Evolutionary conservation across 78 protist species (phyloP).

Genomic region (Dictyostelium citrinum): DNA sequence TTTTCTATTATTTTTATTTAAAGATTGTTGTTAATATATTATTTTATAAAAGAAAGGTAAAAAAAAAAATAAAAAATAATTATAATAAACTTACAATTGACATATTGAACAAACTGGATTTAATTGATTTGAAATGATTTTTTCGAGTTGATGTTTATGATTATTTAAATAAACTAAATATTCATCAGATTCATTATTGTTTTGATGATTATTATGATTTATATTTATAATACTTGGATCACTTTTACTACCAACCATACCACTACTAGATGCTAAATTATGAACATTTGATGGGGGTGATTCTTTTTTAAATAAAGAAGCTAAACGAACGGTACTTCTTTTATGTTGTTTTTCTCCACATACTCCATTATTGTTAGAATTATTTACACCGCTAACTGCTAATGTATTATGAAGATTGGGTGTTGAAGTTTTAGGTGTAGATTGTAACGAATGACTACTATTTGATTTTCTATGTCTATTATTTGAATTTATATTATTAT

Average conservation of each 20-base stretch:
- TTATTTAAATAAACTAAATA: neutral
- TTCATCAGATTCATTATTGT: neutral
- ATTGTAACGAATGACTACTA: neutral
- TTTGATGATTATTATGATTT: neutral
- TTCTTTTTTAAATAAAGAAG: neutral
- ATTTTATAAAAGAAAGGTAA: neutral
- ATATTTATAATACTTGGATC: neutral
- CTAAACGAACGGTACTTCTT: conserved; percentile 8
- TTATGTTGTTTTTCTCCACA: neutral
- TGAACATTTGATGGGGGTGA: neutral
- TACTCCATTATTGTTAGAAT: no score
- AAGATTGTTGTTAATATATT: neutral
- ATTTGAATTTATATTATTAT: neutral
- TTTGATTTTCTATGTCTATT: neutral
- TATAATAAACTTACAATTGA: neutral
- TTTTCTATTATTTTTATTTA: conserved; percentile 30
- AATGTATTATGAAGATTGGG: neutral
- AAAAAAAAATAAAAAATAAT: neutral
- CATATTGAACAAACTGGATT: neutral
- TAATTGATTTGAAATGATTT: neutral
- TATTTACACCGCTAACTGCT: no score
- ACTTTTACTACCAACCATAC: neutral
- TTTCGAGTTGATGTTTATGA: neutral
- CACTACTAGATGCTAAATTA: neutral
- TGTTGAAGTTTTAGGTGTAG: neutral